Conservation (phyloP, 345 rosid genomes). For the Salix caprea region DNA sequence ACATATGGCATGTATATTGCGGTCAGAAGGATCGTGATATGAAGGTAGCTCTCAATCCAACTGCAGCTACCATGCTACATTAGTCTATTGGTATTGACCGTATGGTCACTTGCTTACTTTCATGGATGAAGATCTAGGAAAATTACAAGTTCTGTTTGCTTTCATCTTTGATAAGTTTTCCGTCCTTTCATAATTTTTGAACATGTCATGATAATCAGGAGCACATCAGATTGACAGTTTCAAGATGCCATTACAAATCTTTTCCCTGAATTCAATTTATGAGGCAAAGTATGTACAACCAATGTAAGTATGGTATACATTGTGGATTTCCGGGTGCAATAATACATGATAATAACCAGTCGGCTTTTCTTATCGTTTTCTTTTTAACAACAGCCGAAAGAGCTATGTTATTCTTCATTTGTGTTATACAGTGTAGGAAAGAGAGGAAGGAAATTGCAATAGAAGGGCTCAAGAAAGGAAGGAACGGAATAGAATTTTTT, state of each 20-base stretch:
- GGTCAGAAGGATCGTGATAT: background rate
- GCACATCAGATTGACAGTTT: background rate
- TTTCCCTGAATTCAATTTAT: too few relatives aligned
- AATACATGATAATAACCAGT: background rate
- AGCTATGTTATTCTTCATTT: too few relatives aligned
- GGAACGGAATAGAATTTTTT: background rate
- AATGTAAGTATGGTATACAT: background rate
- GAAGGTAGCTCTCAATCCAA: too few relatives aligned
- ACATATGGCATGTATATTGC: background rate
- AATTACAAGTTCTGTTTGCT: background rate
- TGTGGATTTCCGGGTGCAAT: background rate
- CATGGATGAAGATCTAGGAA: background rate
- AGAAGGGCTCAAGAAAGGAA: background rate
- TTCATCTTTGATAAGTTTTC: background rate
- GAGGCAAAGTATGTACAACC: background rate
- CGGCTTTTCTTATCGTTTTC: background rate
- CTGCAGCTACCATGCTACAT: background rate
- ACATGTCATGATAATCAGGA: background rate
- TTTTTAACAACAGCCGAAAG: too few relatives aligned
- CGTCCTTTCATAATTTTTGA: background rate
- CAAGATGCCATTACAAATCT: background rate
- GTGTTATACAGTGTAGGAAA: background rate
- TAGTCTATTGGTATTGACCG: background rate
- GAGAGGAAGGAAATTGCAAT: background rate
- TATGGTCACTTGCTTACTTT: background rate